Base-by-base conservation (phyloP, 179 eudicot genomes). In the Silene noctiflora region DNA sequence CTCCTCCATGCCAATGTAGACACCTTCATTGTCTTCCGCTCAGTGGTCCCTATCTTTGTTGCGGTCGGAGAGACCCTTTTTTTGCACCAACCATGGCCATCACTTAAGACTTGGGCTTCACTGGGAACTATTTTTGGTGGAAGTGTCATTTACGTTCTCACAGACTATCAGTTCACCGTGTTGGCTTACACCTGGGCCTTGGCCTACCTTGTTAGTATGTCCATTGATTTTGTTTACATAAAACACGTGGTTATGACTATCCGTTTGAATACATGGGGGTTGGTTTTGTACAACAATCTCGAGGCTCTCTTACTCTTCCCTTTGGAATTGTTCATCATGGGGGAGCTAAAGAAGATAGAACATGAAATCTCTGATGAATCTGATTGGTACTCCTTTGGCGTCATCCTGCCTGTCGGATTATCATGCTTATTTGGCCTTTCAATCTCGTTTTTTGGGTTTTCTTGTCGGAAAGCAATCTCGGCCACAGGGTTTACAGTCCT, bases 231-330 rank as follows among this genome's bases (percentile, higher is more conserved):
- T 77, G 97, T 94, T 22, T 94, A 94, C 87, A 92, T 92, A n/a
- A 94, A 94, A 87, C 97, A 94, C 78, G 97, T 94, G 33, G 96
- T 92, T 25, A 92, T 90, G 94, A 94, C 97, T 20, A 94, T 94
- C 70, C 93, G 95, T 4, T 75, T 94, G 44, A 92, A 89, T 83
- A 94, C 98, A 59, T 94, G 98, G 97, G 97, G 97, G 17, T 89
- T 95, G 13, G 98, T 92, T 78, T 80, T 94, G 77, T 94, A 92
- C 87, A 94, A 94, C 83, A 94, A 94, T 87, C 93, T 92, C 3
- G 97, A 94, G 85, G 97, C 97, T 75, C 86, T 94, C 73, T 81
- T 94, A 46, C 81, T 94, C 17, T 92, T 94, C 76, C 98, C 98
- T 10, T 19, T 94, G 20, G 97, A 94, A 86, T 85, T 94, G 56